Base-by-base conservation (phyloP, 1,139 yeast genomes). In the Lodderomyces theae region DNA sequence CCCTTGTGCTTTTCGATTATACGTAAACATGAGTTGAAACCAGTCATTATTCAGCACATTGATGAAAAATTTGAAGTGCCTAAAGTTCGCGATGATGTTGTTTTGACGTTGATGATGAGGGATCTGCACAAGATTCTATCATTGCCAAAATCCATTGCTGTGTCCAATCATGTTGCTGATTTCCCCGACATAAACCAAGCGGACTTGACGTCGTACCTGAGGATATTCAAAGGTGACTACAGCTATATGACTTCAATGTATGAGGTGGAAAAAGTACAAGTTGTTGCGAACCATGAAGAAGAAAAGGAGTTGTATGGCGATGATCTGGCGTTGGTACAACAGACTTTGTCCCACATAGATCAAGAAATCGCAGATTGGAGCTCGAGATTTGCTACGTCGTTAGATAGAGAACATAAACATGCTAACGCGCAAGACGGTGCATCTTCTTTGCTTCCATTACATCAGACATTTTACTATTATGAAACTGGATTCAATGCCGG, bases 1-100 rank as follows among this genome's bases (percentile, higher is more conserved):
- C 98, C 99, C 0, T 65, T 94, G 18, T 94, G 99, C 60, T 74
- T 81, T 5, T 81, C 82, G 37, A 65, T 77, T 23, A 79, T 92
- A 12, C 72, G 81, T 34, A 74, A 77, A 28, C 62, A 65, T 7
- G 81, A 80, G 39, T 67, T 82, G 8, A 74, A 81, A 43, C 94
- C 97, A 0, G 97, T 88, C 2, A 63, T 84, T 45, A 69, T 82
- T 24, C 72, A 69, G 42, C 64, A 65, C 22, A 56, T 72, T 3
- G 86, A 83, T 51, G 82, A 77, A 35, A 58, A 76, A 36, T 75
- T 77, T 43, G 86, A 79, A 43, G 64, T 69, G 2, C 95, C 96
- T 0, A 71, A 69, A 37, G 66, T 77, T 3, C 82, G 82, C 6
- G 75, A 78, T 31, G 84, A 80, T 24, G 77, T 72, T 1, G 77